Conservation (phyloP, 1,139 yeast genomes). For the Saccharomyces hybrid region DNA sequence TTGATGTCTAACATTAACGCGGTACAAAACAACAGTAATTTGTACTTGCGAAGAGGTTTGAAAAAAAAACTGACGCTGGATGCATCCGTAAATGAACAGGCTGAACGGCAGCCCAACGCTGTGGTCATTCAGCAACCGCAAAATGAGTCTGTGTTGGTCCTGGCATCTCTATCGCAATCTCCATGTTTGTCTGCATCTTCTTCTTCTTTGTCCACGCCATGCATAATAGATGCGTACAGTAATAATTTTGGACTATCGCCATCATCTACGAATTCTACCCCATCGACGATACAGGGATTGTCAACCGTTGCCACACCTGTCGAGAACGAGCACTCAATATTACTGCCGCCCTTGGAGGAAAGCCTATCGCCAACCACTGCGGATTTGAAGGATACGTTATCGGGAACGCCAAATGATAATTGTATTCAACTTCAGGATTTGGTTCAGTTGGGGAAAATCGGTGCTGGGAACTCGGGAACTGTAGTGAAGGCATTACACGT, state of each 20-base stretch:
- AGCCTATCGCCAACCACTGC: neutral
- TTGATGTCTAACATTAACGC: neutral
- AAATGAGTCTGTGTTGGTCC: neutral
- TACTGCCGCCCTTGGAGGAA: neutral
- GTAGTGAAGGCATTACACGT: slow-evolving; percentile 83
- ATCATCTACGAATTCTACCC: neutral
- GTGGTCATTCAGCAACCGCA: neutral
- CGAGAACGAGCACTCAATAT: neutral
- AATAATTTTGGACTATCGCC: neutral
- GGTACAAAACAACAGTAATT: neutral
- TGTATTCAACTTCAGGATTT: slow-evolving; percentile 43
- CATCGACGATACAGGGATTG: neutral
- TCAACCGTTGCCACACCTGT: neutral
- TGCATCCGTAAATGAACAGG: neutral
- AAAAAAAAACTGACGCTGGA: slow-evolving; percentile 8
- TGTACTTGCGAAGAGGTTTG: slow-evolving; percentile 7
- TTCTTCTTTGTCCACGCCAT: neutral
- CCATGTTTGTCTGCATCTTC: neutral
- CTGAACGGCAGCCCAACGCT: neutral
- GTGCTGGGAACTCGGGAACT: slow-evolving; percentile 91
- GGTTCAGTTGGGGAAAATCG: slow-evolving; percentile 66
- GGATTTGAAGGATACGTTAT: neutral
- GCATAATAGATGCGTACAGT: neutral
- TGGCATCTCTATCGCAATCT: neutral
- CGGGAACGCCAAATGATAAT: neutral